Evolutionary conservation across 2,329 filamentous ascomycete genomes (phyloP), one percentile per base, ranked within the genome.

Genomic region (Dactylellina haptotyla): DNA sequence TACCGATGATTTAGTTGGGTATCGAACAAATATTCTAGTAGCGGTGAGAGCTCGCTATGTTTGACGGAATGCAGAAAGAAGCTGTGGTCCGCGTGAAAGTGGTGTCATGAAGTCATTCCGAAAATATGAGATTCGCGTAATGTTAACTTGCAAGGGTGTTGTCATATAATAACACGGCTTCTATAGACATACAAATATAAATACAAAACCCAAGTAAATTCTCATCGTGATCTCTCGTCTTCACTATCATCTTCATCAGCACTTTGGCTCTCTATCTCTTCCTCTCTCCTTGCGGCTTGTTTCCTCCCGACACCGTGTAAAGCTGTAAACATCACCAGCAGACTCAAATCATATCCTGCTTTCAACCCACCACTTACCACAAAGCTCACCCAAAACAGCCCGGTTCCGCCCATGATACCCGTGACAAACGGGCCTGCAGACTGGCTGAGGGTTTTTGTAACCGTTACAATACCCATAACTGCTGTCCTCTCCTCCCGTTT

Each of bases 391-490:
- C 88, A 88, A 77, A 90, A 89, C 6, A 84, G 79, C 2, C 83
- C 81, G 1, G 81, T 81, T 0, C 84, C 83, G 0, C 87, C 87
- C 46, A 92, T 77, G 0, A 87, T 77, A n/a, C 90, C 90, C 0
- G 89, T 90, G 16, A 89, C 81, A 0, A 87, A 79, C 0, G 89
- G 88, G 0, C 89, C 89, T 0, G 86, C 77, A 66, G 86, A 88
- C 78, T 89, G 86, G 3, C 85, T 83, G 4, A 84, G 82, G 0
- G 89, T 92, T 80, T 90, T 91, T 26, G 89, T 85, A 0, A 89
- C 86, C 75, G 91, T 91, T 2, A 90, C 83, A 0, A 88, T 82
- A 0, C 90, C 90, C 86, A 92, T 88, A 9, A 91, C 86, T 0
- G 88, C 88, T 0, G 90, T 92, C 0, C 90, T 84, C 79, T 92